phyloP scores from a whole-genome alignment of 805 yeast genomes.

The Candida arabinofermentans region DNA sequence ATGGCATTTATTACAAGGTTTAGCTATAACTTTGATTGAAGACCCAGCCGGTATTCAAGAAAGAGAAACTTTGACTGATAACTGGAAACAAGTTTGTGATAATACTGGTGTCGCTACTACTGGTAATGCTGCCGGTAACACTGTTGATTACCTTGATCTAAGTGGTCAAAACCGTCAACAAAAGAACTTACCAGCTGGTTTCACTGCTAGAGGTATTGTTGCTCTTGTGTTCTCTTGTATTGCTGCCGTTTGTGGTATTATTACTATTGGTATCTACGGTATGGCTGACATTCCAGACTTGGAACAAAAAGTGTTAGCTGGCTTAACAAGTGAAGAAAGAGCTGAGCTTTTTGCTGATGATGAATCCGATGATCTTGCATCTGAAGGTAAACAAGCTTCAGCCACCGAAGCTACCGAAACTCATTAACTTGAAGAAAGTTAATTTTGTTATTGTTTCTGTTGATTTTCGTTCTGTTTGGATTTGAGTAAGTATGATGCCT shows the following conservation, averaged over 20 bases:
- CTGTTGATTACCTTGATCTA: constrained; percentile 59
- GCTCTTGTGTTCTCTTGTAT: constrained; percentile 89
- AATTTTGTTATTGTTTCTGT: not conserved
- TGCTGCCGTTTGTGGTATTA: constrained; percentile 80
- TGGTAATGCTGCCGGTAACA: constrained; percentile 92
- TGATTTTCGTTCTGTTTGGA: not conserved
- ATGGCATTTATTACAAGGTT: constrained; percentile 96
- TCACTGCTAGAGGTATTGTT: constrained; percentile 92
- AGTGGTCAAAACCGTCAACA: constrained; percentile 71
- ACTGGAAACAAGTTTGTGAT: constrained; percentile 58
- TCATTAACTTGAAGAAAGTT: not conserved
- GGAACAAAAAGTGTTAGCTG: constrained; percentile 58
- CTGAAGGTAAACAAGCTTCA: constrained; percentile 10
- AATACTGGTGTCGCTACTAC: constrained; percentile 44
- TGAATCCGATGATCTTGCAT: constrained; percentile 13
- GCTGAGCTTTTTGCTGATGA: constrained; percentile 32
- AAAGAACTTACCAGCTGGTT: constrained; percentile 71
- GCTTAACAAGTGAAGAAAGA: constrained; percentile 45
- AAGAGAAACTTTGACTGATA: constrained; percentile 58
- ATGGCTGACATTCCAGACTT: constrained; percentile 71
- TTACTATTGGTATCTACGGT: constrained; percentile 78
- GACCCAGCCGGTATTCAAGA: constrained; percentile 71
- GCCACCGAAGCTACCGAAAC: constrained; percentile 7
- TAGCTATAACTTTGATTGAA: constrained; percentile 76
- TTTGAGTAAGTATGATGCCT: not conserved